Evolutionary conservation across 352 stramenopile species (phyloP).

Genomic region (Blastocystis hominis): DNA sequence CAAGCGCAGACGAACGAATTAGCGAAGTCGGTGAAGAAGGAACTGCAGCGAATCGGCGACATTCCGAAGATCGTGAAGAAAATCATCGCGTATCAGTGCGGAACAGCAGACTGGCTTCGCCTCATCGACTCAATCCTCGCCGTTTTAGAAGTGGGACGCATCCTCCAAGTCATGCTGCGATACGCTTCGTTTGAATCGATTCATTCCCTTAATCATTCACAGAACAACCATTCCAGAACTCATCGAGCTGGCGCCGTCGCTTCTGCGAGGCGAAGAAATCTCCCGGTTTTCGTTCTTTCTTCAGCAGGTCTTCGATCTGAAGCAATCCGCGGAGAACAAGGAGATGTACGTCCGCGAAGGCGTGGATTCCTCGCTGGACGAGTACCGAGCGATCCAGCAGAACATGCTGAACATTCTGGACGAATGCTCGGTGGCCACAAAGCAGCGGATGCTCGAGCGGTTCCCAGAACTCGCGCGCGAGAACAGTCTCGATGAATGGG

Average conservation of each 20-base stretch:
- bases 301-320: conserved; percentile 14
- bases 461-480: neutral
- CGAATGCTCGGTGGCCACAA: neutral
- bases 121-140: conserved; percentile 3
- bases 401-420: conserved; percentile 6
- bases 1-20: conserved; percentile 13
- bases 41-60: conserved; percentile 13
- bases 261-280: neutral
- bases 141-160: neutral
- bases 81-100: neutral
- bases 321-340: neutral
- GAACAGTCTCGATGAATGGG: neutral
- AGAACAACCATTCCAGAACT: neutral
- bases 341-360: conserved; percentile 16
- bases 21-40: neutral
- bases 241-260: neutral
- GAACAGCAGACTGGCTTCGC: neutral
- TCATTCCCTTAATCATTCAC: neutral
- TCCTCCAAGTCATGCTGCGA: conserved; percentile 12
- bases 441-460: neutral
- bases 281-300: neutral
- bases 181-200: neutral
- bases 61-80: neutral
- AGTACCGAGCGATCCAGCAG: neutral
- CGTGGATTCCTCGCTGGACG: neutral